A percentile compares a stretch with the other conserved stretches of the same genome.
Conservation (phyloP, 495 filamentous ascomycete genomes). For the Lasiosphaeriaceae sp. region DNA sequence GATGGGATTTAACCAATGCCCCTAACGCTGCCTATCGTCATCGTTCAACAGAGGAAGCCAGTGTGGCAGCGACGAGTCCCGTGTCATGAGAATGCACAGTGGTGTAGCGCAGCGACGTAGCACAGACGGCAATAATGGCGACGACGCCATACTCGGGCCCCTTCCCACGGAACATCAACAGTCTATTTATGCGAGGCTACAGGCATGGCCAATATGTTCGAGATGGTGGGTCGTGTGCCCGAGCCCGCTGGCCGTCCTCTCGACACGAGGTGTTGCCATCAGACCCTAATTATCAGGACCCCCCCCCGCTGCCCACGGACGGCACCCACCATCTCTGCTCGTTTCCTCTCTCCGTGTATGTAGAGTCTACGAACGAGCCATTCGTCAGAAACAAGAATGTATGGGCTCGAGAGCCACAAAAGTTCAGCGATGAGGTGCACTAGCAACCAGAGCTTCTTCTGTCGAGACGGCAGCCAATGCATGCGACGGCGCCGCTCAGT, state of each 20-base stretch:
- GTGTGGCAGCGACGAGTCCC: slow-evolving; percentile 3
- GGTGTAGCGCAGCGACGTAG: not conserved
- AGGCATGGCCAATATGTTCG: not conserved
- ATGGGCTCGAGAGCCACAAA: slow-evolving; percentile 1
- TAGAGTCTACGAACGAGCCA: slow-evolving; percentile 10
- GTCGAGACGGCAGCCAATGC: slow-evolving; percentile 41
- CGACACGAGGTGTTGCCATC: not conserved
- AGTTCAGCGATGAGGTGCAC: no score
- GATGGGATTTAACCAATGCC: no score
- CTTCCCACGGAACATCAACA: not conserved
- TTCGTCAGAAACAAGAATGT: slow-evolving; percentile 27
- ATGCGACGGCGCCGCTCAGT: slow-evolving; percentile 33
- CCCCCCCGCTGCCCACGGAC: slow-evolving; percentile 2
- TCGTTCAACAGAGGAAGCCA: not conserved
- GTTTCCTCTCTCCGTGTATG: not conserved
- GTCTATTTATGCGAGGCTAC: not conserved
- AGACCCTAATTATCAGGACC: slow-evolving; percentile 1
- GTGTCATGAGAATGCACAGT: no score
- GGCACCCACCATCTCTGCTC: not conserved
- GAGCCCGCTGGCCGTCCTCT: not conserved
- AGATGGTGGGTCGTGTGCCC: not conserved
- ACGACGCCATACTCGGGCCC: slow-evolving; percentile 1
- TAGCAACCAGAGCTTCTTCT: slow-evolving; percentile 24
- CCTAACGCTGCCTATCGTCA: no score
- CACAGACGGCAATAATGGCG: not conserved